Conservation (phyloP, 805 yeast species). For the Monosporozyma yasuniensis region DNA sequence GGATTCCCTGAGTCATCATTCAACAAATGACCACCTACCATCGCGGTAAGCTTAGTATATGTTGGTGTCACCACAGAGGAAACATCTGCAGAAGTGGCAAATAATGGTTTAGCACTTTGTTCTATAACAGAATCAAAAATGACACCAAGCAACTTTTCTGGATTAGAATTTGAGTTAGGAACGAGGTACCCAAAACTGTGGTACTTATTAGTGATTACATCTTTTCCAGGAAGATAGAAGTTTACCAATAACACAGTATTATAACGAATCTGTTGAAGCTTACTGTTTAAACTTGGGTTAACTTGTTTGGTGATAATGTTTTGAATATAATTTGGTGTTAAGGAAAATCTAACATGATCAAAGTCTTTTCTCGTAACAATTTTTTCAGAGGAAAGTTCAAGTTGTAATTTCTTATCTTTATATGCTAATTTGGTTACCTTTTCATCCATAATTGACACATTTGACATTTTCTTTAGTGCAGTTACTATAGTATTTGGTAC, state of each 20-base stretch:
- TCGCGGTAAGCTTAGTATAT: slow-evolving; percentile 70
- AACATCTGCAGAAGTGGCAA: background rate
- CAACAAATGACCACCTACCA: slow-evolving; percentile 80
- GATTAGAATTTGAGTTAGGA: slow-evolving; percentile 44
- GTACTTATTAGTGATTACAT: slow-evolving; percentile 31
- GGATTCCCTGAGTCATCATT: slow-evolving; percentile 18
- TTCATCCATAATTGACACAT: slow-evolving; percentile 21
- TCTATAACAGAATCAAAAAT: slow-evolving; percentile 86
- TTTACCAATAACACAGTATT: slow-evolving; percentile 61
- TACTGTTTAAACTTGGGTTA: slow-evolving; percentile 11
- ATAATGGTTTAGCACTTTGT: slow-evolving; percentile 35
- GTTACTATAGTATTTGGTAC: slow-evolving; percentile 39
- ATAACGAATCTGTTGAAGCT: slow-evolving; percentile 23
- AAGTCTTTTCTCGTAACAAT: slow-evolving; percentile 17
- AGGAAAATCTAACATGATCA: slow-evolving; percentile 55
- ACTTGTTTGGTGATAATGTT: slow-evolving; percentile 20
- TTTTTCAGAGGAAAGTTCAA: background rate
- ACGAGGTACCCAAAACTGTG: slow-evolving; percentile 85
- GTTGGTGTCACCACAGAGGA: background rate
- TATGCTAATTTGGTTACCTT: slow-evolving; percentile 7
- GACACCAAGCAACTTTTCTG: slow-evolving; percentile 65
- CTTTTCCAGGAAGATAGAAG: slow-evolving; percentile 43
- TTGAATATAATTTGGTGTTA: slow-evolving; percentile 38
- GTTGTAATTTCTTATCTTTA: background rate
- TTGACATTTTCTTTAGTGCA: slow-evolving; percentile 32